These are phyloP conservation scores for Ophiostoma tasmaniense DNA, from an alignment of 2,329 filamentous ascomycete genomes.

Conservation along the genomic window DNA sequence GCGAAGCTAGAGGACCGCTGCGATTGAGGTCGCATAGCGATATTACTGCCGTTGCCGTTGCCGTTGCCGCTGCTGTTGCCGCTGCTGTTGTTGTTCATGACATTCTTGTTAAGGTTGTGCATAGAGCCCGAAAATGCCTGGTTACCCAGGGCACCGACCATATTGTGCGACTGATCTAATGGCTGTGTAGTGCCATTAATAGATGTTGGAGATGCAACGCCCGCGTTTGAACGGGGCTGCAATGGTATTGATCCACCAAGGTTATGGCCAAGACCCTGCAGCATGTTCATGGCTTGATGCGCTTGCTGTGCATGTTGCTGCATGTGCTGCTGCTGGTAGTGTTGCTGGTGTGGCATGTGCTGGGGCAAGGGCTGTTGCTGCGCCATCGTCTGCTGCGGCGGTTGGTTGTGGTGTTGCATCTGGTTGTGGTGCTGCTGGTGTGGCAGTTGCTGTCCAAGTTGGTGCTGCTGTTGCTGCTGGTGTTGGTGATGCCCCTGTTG, in stretches of 20 bases:
- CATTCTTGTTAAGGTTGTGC: neutral
- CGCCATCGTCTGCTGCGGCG: conserved; percentile 1
- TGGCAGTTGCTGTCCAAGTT: conserved; percentile 9
- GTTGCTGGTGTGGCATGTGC: conserved; percentile 23
- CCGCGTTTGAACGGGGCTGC: conserved; percentile 21
- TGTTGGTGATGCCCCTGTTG: conserved; percentile 9
- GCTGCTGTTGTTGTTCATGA: conserved; percentile 17
- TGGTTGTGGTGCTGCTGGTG: conserved; percentile 13
- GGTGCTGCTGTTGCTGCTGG: neutral
- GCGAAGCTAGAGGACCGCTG: conserved; percentile 35
- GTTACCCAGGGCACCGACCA: neutral
- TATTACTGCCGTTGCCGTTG: conserved; percentile 19
- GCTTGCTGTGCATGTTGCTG: conserved; percentile 23
- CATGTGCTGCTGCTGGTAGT: conserved; percentile 14
- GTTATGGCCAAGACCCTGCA: conserved; percentile 27
- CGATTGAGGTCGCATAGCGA: conserved; percentile 30
- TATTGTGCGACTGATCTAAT: neutral
- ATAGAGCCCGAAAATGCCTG: neutral
- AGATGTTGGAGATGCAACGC: conserved; percentile 11
- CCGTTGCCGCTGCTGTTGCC: conserved; percentile 22
- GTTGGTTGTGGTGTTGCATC: conserved; percentile 10
- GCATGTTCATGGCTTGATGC: conserved; percentile 27
- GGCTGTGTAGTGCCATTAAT: conserved; percentile 9
- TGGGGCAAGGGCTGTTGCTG: conserved; percentile 21
- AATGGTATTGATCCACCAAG: conserved; percentile 20